phyloP scores from a whole-genome alignment of 106 monocot genomes.

The Xerophyta viscosa region DNA sequence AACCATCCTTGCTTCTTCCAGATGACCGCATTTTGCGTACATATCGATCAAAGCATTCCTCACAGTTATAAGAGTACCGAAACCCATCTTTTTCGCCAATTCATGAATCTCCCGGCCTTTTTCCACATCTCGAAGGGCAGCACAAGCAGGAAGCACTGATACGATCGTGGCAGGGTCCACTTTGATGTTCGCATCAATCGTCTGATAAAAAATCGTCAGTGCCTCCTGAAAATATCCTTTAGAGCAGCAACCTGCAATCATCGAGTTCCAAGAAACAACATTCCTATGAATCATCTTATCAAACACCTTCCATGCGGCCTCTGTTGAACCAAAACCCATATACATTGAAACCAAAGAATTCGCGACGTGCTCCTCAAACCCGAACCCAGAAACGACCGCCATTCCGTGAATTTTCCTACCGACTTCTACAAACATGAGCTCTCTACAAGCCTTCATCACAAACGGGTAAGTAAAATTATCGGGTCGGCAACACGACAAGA shows the following conservation, averaged over 20 bases:
- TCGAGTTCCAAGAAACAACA: constrained; percentile 50
- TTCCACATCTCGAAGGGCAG: constrained; percentile 28
- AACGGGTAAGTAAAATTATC: constrained; percentile 68
- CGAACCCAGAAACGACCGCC: constrained; percentile 31
- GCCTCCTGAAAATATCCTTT: constrained; percentile 38
- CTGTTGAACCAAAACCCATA: constrained; percentile 27
- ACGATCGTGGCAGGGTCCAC: constrained; percentile 39
- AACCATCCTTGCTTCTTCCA: constrained; percentile 47
- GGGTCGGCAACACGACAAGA: constrained; percentile 10
- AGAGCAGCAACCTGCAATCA: constrained; percentile 38
- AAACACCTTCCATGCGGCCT: constrained; percentile 31
- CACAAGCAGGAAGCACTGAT: constrained; percentile 66
- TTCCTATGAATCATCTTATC: constrained; percentile 22
- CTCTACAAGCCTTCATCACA: constrained; percentile 56
- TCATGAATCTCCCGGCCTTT: constrained; percentile 37
- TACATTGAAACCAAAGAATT: constrained; percentile 48
- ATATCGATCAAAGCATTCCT: constrained; percentile 75
- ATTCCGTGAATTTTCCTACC: constrained; percentile 32
- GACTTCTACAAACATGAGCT: constrained; percentile 6
- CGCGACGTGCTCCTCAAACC: constrained; percentile 29
- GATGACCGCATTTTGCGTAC: constrained; percentile 62
- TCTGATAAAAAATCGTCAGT: constrained; percentile 27
- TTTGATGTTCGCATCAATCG: constrained; percentile 18
- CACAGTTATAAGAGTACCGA: constrained; percentile 20
- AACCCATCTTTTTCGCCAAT: constrained; percentile 25